A percentile compares a stretch with the other conserved stretches of the same genome.
Conservation (phyloP, 1,139 yeast species). For the Diutina siamensis region DNA sequence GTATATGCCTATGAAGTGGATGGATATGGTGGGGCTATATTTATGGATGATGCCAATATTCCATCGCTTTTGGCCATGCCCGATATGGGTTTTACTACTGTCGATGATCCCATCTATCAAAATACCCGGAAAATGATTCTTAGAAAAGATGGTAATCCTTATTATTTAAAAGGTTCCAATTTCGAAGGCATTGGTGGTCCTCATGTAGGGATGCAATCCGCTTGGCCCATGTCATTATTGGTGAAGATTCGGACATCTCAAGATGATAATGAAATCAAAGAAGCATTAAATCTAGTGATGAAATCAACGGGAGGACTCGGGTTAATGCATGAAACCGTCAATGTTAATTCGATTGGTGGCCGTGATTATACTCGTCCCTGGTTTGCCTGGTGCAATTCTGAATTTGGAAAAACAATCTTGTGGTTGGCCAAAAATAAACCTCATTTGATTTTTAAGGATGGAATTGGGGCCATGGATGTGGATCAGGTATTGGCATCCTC, state of each 20-base stretch:
- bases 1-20: slow-evolving; percentile 87
- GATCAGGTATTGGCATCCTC: neutral
- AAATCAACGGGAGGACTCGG: slow-evolving; percentile 64
- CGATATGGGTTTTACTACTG: slow-evolving; percentile 54
- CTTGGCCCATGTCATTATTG: slow-evolving; percentile 86
- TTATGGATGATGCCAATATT: slow-evolving; percentile 88
- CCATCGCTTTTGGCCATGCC: slow-evolving; percentile 79
- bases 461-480: neutral
- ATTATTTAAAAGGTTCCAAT: slow-evolving; percentile 46
- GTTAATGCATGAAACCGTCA: slow-evolving; percentile 72
- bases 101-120: slow-evolving; percentile 49
- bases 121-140: slow-evolving; percentile 73
- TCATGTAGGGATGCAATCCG: slow-evolving; percentile 67
- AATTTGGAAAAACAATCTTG: slow-evolving; percentile 74
- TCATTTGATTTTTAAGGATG: slow-evolving; percentile 48
- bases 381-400: slow-evolving; percentile 95
- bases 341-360: slow-evolving; percentile 47
- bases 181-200: slow-evolving; percentile 87
- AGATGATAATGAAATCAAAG: slow-evolving; percentile 54
- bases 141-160: slow-evolving; percentile 65
- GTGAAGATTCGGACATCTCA: slow-evolving; percentile 65
- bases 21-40: slow-evolving; percentile 63
- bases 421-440: slow-evolving; percentile 70
- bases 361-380: slow-evolving; percentile 56
- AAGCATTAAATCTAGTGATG: slow-evolving; percentile 40